Base-by-base conservation (phyloP, 2,329 filamentous ascomycete genomes). In the Penicillium sp. region DNA sequence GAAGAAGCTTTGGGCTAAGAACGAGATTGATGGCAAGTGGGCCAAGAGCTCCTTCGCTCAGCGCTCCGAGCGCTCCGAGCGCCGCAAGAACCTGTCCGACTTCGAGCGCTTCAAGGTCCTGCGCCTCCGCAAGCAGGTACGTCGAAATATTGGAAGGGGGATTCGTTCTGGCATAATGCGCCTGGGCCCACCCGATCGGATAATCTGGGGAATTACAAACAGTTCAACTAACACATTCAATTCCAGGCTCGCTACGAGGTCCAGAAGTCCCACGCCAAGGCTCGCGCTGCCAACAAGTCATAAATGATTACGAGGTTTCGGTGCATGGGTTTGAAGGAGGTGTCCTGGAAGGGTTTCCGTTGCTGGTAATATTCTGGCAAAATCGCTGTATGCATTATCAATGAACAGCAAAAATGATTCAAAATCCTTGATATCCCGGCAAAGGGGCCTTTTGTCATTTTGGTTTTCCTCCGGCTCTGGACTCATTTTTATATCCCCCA, bases 101-200 rank as follows among this genome's bases (percentile, higher is more conserved):
- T 98, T 98, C 73, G 93, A 98, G 81, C 86, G 93, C 75, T 98
- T 97, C 88, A 96, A 98, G 87, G 93, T 97, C 69, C 81, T 97
- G 83, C 85, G 91, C 77, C 81, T 97, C 78, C 94, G 91, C 86
- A 98, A 98, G 85, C 90, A 96, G 85, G 88, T 90, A 72, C 63
- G 80, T 78, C 48, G 53, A 43, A 42, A 55, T 34, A 53, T 34
- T 4, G 19, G 22, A 32, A 7, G 12, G 29, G 34, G 19, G 24
- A 28, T 49, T 19, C 15, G 43, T 26, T n/a, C 7, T 24, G 31
- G 48, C 40, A 19, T 22, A 6, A 42, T 51, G 48, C 43, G 48
- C 37, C 43, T 37, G 10, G 32, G 21, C 26, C 38, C 24, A 46
- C 19, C 43, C 15, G 37, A 35, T 31, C 21, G 8, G 31, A 42